Conservation (phyloP, 75 land plant species). For the Pinus taeda region DNA sequence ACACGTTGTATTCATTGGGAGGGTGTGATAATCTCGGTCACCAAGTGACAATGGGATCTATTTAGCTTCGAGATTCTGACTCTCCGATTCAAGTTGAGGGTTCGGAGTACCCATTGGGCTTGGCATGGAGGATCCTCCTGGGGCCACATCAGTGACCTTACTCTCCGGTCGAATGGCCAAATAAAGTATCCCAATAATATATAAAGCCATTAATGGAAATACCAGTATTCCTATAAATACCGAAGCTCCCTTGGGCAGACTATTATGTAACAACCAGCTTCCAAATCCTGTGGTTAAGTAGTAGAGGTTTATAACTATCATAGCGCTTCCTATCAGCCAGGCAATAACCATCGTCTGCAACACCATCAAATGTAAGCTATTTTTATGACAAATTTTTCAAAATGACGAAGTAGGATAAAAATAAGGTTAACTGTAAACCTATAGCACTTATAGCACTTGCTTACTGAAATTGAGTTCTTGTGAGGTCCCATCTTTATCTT, state of each 20-base stretch:
- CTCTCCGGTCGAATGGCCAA: conserved; percentile 4
- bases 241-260: conserved; percentile 11
- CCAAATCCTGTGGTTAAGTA: conserved; percentile 8
- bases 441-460: background rate
- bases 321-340: conserved; percentile 2
- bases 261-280: conserved; percentile 7
- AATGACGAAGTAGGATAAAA: background rate
- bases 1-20: too few relatives aligned
- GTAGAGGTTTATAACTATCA: conserved; percentile 11
- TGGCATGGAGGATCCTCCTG: background rate
- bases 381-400: background rate
- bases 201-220: conserved; percentile 3
- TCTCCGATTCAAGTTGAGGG: too few relatives aligned
- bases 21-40: too few relatives aligned
- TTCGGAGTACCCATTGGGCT: too few relatives aligned
- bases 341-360: conserved; percentile 12
- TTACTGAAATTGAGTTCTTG: conserved; percentile 25
- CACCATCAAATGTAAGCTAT: background rate
- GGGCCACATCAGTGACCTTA: background rate
- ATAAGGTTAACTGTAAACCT: background rate
- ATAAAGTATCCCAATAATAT: conserved; percentile 6
- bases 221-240: conserved; percentile 11
- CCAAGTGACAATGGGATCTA: too few relatives aligned
- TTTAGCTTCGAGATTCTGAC: too few relatives aligned
- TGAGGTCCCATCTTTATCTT: conserved; percentile 68